Conservation (phyloP, 345 rosid species). For the Brassica nigra region DNA sequence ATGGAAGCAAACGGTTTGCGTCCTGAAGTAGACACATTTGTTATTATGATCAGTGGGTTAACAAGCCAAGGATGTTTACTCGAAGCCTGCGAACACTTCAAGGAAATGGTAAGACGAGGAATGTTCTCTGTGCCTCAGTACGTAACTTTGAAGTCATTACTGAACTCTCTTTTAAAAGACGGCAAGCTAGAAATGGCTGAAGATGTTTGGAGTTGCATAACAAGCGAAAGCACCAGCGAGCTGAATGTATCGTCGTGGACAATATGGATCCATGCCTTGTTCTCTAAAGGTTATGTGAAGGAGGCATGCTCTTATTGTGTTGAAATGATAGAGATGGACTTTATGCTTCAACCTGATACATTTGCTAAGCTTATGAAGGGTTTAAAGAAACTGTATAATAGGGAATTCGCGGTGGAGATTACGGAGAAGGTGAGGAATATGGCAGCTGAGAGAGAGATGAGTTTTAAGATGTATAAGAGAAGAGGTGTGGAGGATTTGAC, state of each 20-base stretch:
- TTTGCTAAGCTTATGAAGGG: conserved; percentile 89
- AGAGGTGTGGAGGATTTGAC: conserved; percentile 76
- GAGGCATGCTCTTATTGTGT: conserved; percentile 85
- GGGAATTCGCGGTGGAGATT: conserved; percentile 79
- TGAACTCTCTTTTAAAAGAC: conserved; percentile 65
- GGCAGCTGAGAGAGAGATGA: conserved; percentile 77
- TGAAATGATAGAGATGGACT: conserved; percentile 88
- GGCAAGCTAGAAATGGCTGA: conserved; percentile 77
- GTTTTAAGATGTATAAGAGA: conserved; percentile 90
- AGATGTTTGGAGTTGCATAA: conserved; percentile 76
- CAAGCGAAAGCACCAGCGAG: conserved; percentile 63
- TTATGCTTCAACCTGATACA: conserved; percentile 87
- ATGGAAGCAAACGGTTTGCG: conserved; percentile 65
- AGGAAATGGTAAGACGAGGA: conserved; percentile 83
- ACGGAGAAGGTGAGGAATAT: conserved; percentile 91
- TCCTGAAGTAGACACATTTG: conserved; percentile 76
- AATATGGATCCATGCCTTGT: conserved; percentile 90
- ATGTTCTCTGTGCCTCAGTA: conserved; percentile 67
- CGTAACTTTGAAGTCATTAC: conserved; percentile 65
- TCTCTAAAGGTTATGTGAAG: conserved; percentile 77
- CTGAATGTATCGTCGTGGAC: conserved; percentile 79
- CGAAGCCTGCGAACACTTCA: conserved; percentile 71
- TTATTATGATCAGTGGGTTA: conserved; percentile 74
- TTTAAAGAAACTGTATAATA: conserved; percentile 68
- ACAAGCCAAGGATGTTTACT: conserved; percentile 57